Percentiles rank a stretch among this genome's conserved stretches.
Evolutionary conservation across 352 stramenopile species (phyloP).

Genomic region (Phytophthora multivora): DNA sequence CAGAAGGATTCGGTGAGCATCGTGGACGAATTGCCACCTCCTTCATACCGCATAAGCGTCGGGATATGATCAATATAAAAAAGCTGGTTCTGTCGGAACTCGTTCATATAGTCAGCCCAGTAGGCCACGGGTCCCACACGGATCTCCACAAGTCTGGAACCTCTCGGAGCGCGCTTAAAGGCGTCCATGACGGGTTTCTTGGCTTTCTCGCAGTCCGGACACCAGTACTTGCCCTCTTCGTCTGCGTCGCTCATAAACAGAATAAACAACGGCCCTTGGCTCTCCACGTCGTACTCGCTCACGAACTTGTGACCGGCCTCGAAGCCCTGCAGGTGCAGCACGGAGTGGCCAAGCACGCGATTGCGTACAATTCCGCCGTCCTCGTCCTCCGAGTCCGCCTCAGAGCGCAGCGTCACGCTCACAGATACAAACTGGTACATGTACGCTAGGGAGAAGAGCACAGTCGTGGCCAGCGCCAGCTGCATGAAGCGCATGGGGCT

Average conservation of each 20-base stretch:
- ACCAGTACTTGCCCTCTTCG: constrained; percentile 79
- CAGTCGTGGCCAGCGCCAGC: constrained; percentile 55
- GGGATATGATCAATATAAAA: constrained; percentile 86
- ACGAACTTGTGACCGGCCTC: constrained; percentile 79
- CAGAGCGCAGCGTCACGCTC: constrained; percentile 45
- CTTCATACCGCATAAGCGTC: constrained; percentile 76
- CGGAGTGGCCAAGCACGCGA: constrained; percentile 63
- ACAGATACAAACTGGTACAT: constrained; percentile 75
- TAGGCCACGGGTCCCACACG: constrained; percentile 56
- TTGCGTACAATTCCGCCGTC: constrained; percentile 32
- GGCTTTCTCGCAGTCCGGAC: constrained; percentile 70
- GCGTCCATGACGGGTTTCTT: constrained; percentile 76
- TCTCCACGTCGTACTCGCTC: constrained; percentile 71
- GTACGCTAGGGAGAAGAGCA: constrained; percentile 69
- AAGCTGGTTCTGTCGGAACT: constrained; percentile 80
- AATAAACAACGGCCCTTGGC: constrained; percentile 69
- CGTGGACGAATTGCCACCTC: constrained; percentile 69
- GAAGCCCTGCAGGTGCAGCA: constrained; percentile 75
- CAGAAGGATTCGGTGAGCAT: constrained; percentile 79
- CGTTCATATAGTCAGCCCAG: constrained; percentile 79
- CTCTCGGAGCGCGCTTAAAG: constrained; percentile 65
- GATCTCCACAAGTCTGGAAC: constrained; percentile 76
- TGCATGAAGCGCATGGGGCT: constrained; percentile 81
- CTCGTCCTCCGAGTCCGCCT: constrained; percentile 23
- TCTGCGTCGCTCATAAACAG: constrained; percentile 80